Evolutionary conservation across 495 filamentous ascomycete genomes (phyloP).

Genomic region (Viridothelium virens): DNA sequence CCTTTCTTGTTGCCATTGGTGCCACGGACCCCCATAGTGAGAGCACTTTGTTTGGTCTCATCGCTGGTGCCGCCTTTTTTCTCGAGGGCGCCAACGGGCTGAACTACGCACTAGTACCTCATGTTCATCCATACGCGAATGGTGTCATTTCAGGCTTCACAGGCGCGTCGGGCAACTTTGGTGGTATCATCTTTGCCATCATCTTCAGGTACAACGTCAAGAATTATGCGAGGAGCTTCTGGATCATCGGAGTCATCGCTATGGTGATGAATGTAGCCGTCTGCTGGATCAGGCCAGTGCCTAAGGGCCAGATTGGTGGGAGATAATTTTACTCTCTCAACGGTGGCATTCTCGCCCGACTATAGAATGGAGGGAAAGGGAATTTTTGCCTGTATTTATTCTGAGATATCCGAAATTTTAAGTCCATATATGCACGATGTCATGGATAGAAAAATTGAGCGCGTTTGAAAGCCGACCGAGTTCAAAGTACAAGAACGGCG

Average conservation of each 20-base stretch:
- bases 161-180: constrained; percentile 36
- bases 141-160: constrained; percentile 35
- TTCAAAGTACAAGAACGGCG: too few species aligned
- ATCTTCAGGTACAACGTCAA: constrained; percentile 33
- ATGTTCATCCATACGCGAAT: constrained; percentile 36
- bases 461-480: too few species aligned
- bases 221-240: constrained; percentile 31
- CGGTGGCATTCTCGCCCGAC: not conserved
- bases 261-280: constrained; percentile 32
- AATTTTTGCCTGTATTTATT: not conserved
- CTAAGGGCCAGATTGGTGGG: constrained; percentile 34
- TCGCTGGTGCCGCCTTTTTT: constrained; percentile 33
- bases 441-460: not conserved
- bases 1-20: constrained; percentile 32
- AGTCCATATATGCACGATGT: not conserved
- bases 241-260: constrained; percentile 34
- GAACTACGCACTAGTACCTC: constrained; percentile 34
- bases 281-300: constrained; percentile 35
- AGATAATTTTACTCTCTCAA: constrained; percentile 8
- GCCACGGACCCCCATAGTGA: constrained; percentile 24
- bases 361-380: not conserved
- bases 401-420: not conserved
- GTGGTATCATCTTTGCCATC: constrained; percentile 36
- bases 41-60: constrained; percentile 30
- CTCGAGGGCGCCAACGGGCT: constrained; percentile 35